Evolutionary conservation across 768 basidiomycete genomes (phyloP), one percentile per base, ranked within the genome.

Genomic region (Ramaria rubella): DNA sequence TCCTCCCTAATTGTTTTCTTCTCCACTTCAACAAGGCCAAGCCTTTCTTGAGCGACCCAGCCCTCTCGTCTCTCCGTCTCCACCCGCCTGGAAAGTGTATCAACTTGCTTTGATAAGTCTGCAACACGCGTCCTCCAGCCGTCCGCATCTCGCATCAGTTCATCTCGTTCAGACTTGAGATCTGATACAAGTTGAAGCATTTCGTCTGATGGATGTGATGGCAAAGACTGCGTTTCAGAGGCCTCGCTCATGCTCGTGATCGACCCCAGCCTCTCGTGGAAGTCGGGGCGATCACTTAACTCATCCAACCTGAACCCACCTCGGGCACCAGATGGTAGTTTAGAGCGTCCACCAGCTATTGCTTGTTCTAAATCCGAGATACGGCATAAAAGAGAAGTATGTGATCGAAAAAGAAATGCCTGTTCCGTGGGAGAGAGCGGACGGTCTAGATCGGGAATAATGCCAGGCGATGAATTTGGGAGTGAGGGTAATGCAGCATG

Each of bases 91-190:
- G 81, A 77, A 49, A 95, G 79, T 34, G 83, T 72, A 40, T 75
- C 73, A 23, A 83, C 70, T 61, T 85, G 84, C 55, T 81, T 83
- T 63, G 95, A 90, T 63, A 90, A 75, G 64, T 88, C 86, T 14
- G 75, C 75, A 46, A 93, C 87, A 23, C 94, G 78, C 31, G 71
- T 77, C 59, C 88, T 78, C 91, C 93, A 95, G 0, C 87, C 88
- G 61, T 92, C 87, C 0, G 93, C 84, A 68, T 97, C 94, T 51
- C 83, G 81, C 68, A 86, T 86, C 50, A 97, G 75, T 58, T 92
- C 87, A 64, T 98, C 94, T 29, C 94, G 77, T 70, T 97, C 94
- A 12, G 85, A 78, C 68, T 93, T 92, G 63, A 91, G 77, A 65
- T 90, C 89, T 3, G 84, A 75, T 52, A 92, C 75, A 34, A 88